A percentile compares a stretch with the other conserved stretches of the same genome.
Evolutionary conservation across 352 stramenopile genomes (phyloP).

Genomic region (Globisporangium nodosum): DNA sequence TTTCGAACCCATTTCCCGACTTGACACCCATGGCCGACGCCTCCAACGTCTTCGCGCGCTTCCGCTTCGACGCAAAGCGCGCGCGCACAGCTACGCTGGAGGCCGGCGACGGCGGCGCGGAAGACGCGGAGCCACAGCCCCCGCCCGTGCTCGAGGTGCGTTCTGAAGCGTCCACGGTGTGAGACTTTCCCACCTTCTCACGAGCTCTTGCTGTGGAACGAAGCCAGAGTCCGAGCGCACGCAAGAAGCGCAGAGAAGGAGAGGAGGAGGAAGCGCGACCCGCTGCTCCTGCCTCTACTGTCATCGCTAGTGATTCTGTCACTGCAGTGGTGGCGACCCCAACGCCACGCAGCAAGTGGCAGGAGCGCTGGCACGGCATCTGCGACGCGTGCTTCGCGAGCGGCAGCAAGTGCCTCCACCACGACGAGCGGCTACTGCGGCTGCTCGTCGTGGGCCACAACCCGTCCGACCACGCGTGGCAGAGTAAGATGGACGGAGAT

Average conservation of each 20-base stretch:
- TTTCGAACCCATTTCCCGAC: conserved; percentile 7
- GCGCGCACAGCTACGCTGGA: conserved; percentile 3
- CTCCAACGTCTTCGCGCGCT: conserved; percentile 42
- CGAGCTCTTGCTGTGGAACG: neutral
- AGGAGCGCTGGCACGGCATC: conserved; percentile 79
- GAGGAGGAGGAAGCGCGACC: too few relatives aligned
- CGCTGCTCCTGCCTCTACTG: neutral
- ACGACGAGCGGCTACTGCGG: conserved; percentile 52
- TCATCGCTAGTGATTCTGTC: neutral
- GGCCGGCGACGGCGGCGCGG: neutral
- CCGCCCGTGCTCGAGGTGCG: neutral
- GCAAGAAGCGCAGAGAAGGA: conserved; percentile 1
- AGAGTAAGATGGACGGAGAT: conserved; percentile 36
- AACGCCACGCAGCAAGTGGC: conserved; percentile 41
- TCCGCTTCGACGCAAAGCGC: conserved; percentile 58
- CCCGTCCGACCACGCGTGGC: conserved; percentile 87
- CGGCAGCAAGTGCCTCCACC: conserved; percentile 48
- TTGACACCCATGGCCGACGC: neutral
- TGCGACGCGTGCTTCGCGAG: conserved; percentile 63
- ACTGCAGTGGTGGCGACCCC: neutral
- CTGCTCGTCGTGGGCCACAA: conserved; percentile 88
- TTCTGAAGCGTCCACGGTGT: neutral
- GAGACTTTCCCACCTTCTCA: neutral
- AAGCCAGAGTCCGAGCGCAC: neutral
- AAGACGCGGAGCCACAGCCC: neutral